phyloP scores from a whole-genome alignment of 2,329 filamentous ascomycete genomes.

The Thermomyces lanuginosus region DNA sequence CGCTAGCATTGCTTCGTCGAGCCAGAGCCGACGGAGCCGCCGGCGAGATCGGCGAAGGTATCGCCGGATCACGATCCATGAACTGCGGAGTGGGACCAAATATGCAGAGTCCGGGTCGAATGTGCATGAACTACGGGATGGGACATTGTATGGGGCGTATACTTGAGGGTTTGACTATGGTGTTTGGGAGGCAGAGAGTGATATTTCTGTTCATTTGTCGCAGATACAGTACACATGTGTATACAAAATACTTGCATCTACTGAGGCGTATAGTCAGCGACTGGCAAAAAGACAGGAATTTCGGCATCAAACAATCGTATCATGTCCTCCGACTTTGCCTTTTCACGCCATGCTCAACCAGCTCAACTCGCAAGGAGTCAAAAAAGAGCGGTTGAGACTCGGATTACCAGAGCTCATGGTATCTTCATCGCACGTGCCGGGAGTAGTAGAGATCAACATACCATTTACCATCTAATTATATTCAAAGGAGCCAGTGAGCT shows the following conservation, averaged over 20 bases:
- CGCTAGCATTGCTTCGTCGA: constrained; percentile 17
- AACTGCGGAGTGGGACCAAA: constrained; percentile 25
- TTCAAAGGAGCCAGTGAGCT: not conserved
- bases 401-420: constrained; percentile 30
- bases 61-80: constrained; percentile 26
- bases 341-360: constrained; percentile 29
- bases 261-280: too few species aligned
- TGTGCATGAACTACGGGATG: constrained; percentile 27
- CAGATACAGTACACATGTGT: too few species aligned
- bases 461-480: not conserved
- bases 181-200: too few species aligned
- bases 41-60: constrained; percentile 14
- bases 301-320: too few species aligned
- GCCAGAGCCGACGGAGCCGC: constrained; percentile 7
- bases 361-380: constrained; percentile 11
- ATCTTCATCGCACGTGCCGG: constrained; percentile 18
- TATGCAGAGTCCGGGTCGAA: constrained; percentile 26
- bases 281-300: not conserved
- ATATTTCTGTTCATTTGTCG: too few species aligned
- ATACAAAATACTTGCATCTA: too few species aligned
- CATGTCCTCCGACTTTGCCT: constrained; percentile 33
- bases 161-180: constrained; percentile 8
- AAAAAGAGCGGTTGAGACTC: constrained; percentile 25
- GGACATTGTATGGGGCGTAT: constrained; percentile 28
- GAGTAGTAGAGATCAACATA: constrained; percentile 3